Evolutionary conservation across 1,139 yeast species (phyloP).

Genomic region (Saccharomyces hybrid): DNA sequence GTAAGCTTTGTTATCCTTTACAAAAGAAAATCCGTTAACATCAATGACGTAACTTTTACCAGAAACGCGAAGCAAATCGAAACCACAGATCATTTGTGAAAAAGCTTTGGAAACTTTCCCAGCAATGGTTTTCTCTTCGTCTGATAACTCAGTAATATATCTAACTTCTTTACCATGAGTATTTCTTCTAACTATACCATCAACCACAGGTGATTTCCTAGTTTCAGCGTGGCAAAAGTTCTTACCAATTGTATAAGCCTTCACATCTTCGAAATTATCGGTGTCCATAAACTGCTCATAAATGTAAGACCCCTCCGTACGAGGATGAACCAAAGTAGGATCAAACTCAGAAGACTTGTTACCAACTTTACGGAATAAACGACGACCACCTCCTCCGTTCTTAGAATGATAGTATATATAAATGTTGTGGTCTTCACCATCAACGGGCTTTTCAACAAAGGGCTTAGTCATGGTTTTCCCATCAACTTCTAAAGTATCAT

Average conservation of each 20-base stretch:
- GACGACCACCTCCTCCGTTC: slow-evolving; percentile 96
- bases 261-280: slow-evolving; percentile 96
- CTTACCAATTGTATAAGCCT: slow-evolving; percentile 95
- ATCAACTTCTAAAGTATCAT: slow-evolving; percentile 73
- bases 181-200: slow-evolving; percentile 94
- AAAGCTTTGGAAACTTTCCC: slow-evolving; percentile 63
- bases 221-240: slow-evolving; percentile 95
- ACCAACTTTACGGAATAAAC: slow-evolving; percentile 90
- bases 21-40: slow-evolving; percentile 97
- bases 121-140: slow-evolving; percentile 76
- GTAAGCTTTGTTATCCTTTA: slow-evolving; percentile 81
- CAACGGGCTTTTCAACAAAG: slow-evolving; percentile 96
- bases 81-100: slow-evolving; percentile 96
- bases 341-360: slow-evolving; percentile 96
- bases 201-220: slow-evolving; percentile 96
- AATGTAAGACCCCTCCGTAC: slow-evolving; percentile 86
- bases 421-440: slow-evolving; percentile 97
- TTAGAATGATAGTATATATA: slow-evolving; percentile 82
- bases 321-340: slow-evolving; percentile 62
- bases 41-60: slow-evolving; percentile 92
- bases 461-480: slow-evolving; percentile 75
- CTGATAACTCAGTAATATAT: slow-evolving; percentile 71
- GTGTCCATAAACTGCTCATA: slow-evolving; percentile 97
- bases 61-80: slow-evolving; percentile 82
- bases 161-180: slow-evolving; percentile 97